A percentile compares a stretch with the other conserved stretches of the same genome.
Conservation (phyloP, 257 asterid species). For the Plectranthus barbatus region DNA sequence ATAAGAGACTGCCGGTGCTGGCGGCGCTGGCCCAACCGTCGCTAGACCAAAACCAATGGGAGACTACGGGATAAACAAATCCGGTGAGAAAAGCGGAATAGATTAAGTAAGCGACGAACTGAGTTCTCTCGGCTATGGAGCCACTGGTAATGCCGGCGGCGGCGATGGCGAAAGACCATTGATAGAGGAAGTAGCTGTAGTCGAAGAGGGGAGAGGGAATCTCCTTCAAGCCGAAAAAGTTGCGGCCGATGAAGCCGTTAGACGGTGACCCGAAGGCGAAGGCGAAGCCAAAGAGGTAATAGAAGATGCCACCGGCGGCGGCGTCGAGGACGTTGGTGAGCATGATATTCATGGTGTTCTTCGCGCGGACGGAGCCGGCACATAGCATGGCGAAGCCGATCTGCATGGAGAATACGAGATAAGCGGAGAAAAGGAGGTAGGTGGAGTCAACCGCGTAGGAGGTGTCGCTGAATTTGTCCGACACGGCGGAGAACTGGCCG, state of each 20-base stretch:
- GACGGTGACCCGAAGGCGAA: constrained; percentile 42
- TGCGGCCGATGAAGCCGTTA: constrained; percentile 46
- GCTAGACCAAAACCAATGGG: constrained; percentile 49
- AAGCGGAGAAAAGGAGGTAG: constrained; percentile 53
- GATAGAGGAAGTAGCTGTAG: constrained; percentile 39
- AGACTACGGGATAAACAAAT: constrained; percentile 39
- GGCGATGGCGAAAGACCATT: constrained; percentile 55
- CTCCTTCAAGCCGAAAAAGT: constrained; percentile 29
- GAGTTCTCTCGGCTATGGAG: constrained; percentile 45
- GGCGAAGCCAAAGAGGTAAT: constrained; percentile 45
- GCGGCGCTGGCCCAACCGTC: constrained; percentile 45
- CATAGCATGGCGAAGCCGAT: constrained; percentile 55
- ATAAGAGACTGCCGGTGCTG: constrained; percentile 14
- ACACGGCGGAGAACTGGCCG: constrained; percentile 28
- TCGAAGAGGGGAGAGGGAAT: constrained; percentile 28
- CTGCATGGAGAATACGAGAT: constrained; percentile 54
- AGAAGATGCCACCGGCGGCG: constrained; percentile 43
- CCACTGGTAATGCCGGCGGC: constrained; percentile 55
- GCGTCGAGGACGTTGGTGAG: too few species aligned
- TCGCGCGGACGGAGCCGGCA: too few species aligned
- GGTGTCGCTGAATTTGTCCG: constrained; percentile 27
- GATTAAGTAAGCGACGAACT: constrained; percentile 35
- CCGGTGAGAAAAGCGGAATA: constrained; percentile 42
- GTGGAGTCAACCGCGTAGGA: constrained; percentile 41
- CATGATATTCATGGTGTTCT: too few species aligned